Evolutionary conservation across 768 basidiomycete species (phyloP), one percentile per base, ranked within the genome.

Genomic region (Suillus spraguei): DNA sequence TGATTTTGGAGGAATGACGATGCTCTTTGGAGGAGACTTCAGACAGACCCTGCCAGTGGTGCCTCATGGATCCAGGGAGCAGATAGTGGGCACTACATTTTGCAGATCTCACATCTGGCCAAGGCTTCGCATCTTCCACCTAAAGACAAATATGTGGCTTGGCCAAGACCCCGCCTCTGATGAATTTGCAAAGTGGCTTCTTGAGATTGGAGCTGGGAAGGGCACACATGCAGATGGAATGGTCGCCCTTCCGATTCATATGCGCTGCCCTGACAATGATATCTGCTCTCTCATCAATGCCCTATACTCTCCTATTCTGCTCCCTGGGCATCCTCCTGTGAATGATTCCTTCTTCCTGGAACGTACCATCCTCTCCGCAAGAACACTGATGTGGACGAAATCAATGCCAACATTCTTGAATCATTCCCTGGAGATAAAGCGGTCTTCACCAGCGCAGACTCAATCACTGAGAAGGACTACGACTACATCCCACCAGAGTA

Each of bases 21-120:
- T 82, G 0, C 60, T 85, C 3, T 81, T 84, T 75, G 81, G 80
- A 59, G 84, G 82, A 1, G 82, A 85, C 66, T 84, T 81, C 59
- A 74, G 74, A 7, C 84, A 84, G 64, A 82, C 69, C 0, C 72
- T 85, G 0, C 83, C 82, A 46, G 79, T 85, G 0, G 70, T 85
- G 10, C 67, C 61, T 0, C 67, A 74, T 64, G 82, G 81, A 0
- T 69, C 72, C 5, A 60, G 76, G 42, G 70, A 71, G 42, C 72
- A 82, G 11, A 80, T 82, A 69, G 71, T 83, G 4, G 64, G 64
- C 63, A 78, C 78, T 1, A 72, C 71, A 5, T 65, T 84, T 0
- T 71, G 68, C 22, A 56, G 68, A 9, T 83, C 81, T 22, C 33
- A 65, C 13, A 68, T 85, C 0, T 85, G 84, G 82, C 28, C 42